Evolutionary conservation across 768 basidiomycete species (phyloP).

Genomic region (Sporobolomyces roseus): DNA sequence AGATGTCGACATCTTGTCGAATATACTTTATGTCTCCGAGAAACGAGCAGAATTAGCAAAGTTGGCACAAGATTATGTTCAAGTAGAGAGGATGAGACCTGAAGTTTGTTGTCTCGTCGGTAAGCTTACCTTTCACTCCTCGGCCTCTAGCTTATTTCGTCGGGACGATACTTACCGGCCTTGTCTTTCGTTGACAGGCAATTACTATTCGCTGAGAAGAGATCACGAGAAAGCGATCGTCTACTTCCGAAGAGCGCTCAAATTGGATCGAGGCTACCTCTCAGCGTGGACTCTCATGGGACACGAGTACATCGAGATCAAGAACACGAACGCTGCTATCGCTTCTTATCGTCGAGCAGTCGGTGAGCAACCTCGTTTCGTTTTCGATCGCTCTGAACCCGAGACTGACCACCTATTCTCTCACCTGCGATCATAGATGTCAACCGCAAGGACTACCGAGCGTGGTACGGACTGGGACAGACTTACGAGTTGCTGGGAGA

Average conservation of each 20-base stretch:
- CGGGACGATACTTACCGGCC: background rate
- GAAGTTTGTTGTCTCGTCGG: slow-evolving; percentile 96
- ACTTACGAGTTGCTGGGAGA: slow-evolving; percentile 95
- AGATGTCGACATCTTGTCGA: slow-evolving; percentile 91
- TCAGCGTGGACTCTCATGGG: slow-evolving; percentile 99
- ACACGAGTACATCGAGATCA: slow-evolving; percentile 97
- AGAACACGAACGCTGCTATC: slow-evolving; percentile 97
- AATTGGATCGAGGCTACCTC: slow-evolving; percentile 87
- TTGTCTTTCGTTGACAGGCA: slow-evolving; percentile 60
- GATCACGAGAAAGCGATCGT: slow-evolving; percentile 95
- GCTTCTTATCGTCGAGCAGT: slow-evolving; percentile 95
- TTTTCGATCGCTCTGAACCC: no score
- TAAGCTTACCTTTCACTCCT: slow-evolving; percentile 50
- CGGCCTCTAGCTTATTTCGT: background rate
- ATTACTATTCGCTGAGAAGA: slow-evolving; percentile 86
- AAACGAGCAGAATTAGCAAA: slow-evolving; percentile 80
- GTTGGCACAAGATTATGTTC: slow-evolving; percentile 84
- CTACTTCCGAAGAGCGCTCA: slow-evolving; percentile 90
- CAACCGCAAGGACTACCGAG: slow-evolving; percentile 92
- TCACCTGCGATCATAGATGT: slow-evolving; percentile 59
- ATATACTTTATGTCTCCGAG: slow-evolving; percentile 93
- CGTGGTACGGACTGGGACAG: slow-evolving; percentile 98
- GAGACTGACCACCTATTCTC: background rate
- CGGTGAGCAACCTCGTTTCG: slow-evolving; percentile 56
- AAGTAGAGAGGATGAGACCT: slow-evolving; percentile 84